Evolutionary conservation across 2,329 filamentous ascomycete genomes (phyloP).

Genomic region (Daldinia eschscholtzii): DNA sequence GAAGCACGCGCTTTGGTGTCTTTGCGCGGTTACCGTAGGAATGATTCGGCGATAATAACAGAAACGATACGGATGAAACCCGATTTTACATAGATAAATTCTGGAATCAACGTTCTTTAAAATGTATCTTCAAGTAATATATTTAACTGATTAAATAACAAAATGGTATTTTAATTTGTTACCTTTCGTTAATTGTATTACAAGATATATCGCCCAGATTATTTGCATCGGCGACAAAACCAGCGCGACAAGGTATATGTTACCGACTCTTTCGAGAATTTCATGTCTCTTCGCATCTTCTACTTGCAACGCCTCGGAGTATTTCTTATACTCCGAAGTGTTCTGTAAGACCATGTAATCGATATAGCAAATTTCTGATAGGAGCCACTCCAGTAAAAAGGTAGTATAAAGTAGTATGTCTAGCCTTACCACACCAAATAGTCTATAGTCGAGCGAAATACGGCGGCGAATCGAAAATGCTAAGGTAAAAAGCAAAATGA

Average conservation of each 20-base stretch:
- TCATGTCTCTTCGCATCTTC: not conserved
- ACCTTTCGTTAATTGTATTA: not conserved
- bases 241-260: not conserved
- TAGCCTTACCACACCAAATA: not conserved
- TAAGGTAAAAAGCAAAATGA: not conserved
- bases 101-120: not conserved
- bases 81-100: not conserved
- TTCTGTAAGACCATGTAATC: not conserved
- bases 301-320: not conserved
- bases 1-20: no score
- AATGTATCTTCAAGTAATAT: not conserved
- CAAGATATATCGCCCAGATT: not conserved
- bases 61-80: not conserved
- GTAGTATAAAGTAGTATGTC: not conserved
- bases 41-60: not conserved
- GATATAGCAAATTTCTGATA: not conserved
- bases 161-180: not conserved
- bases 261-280: not conserved
- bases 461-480: not conserved
- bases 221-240: not conserved
- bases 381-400: not conserved
- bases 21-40: no score
- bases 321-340: not conserved
- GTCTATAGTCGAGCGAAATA: not conserved
- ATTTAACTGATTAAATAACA: not conserved